phyloP scores from a whole-genome alignment of 1,284 basidiomycete species.

The Malassezia sympodialis region DNA sequence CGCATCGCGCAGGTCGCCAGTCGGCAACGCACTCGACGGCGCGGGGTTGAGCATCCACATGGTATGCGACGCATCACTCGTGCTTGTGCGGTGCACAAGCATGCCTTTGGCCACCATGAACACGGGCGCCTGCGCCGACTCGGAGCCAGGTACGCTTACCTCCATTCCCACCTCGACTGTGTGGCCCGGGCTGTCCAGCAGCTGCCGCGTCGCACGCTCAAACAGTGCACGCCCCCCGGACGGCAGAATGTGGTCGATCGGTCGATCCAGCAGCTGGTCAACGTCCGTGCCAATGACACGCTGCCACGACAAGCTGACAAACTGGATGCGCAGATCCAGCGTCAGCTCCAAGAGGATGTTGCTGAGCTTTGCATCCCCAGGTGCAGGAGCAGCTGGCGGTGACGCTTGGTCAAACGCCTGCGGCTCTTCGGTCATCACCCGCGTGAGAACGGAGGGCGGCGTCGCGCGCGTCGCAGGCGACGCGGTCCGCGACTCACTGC shows the following conservation, averaged over 20 bases:
- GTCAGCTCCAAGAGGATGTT: slow-evolving; percentile 74
- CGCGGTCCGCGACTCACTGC: slow-evolving; percentile 58
- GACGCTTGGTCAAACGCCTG: not conserved
- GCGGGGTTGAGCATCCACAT: slow-evolving; percentile 78
- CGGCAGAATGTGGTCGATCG: slow-evolving; percentile 71
- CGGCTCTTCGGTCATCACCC: not conserved
- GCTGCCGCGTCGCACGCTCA: slow-evolving; percentile 70
- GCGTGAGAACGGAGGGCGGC: not conserved
- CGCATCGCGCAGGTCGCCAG: slow-evolving; percentile 2
- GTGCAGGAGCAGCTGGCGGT: not conserved
- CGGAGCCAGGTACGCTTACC: slow-evolving; percentile 45
- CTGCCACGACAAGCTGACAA: slow-evolving; percentile 89
- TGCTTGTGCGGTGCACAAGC: slow-evolving; percentile 87
- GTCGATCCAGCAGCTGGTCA: slow-evolving; percentile 65
- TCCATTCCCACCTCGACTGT: slow-evolving; percentile 82
- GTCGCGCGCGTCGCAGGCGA: not conserved
- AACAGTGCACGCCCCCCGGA: slow-evolving; percentile 78
- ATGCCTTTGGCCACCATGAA: slow-evolving; percentile 93
- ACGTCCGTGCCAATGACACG: slow-evolving; percentile 77
- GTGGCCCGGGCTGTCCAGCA: slow-evolving; percentile 82
- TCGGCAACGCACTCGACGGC: not conserved
- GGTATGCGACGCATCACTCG: slow-evolving; percentile 77
- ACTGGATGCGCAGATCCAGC: slow-evolving; percentile 71
- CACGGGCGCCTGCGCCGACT: slow-evolving; percentile 58
- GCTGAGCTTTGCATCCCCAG: not conserved